Base-by-base conservation (phyloP, 805 yeast genomes). In the Metschnikowia reukaufii region DNA sequence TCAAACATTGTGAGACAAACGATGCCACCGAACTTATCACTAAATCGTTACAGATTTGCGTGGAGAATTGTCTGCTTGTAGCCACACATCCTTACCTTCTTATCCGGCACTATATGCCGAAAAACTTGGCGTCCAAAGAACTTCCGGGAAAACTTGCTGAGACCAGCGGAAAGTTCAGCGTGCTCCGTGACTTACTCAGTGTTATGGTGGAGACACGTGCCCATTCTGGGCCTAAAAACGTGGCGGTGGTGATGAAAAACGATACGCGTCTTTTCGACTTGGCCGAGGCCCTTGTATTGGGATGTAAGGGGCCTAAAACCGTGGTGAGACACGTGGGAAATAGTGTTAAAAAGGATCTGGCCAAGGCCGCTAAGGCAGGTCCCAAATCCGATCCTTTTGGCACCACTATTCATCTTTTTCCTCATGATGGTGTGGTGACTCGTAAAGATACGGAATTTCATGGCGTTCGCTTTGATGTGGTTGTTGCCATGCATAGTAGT, bases 71-170 rank as follows among this genome's bases (percentile, higher is more conserved):
- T 36, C 84, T 84, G 62, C 73, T 84, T 20, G 94, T 91, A 2
- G 82, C 95, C 19, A 81, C 92, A 0, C 99, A 92, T 67, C 98
- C 98, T 0, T 91, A 86, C 58, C 66, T 92, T 41, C 68, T 92
- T 42, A 88, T 92, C 44, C 84, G 83, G 48, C 96, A 91, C 62
- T 83, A 84, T 56, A 78, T 88, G 76, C 98, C 98, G 13, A 88
- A 84, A 64, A 82, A 83, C 50, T 70, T 88, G 50, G 76, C 79
- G 9, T 80, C 82, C 37, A 82, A 84, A 63, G 94, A 88, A 58
- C 79, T 83, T 48, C 87, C 94, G 6, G 69, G 68, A 39, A 79
- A 87, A 63, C 60, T 89, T 40, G 82, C 84, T 4, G 88, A 86
- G 38, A 84, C 92, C 1, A 82, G 90, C 63, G 96, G 96, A 15